Evolutionary conservation across 2,329 filamentous ascomycete species (phyloP).

Genomic region (Ophiostoma montium): DNA sequence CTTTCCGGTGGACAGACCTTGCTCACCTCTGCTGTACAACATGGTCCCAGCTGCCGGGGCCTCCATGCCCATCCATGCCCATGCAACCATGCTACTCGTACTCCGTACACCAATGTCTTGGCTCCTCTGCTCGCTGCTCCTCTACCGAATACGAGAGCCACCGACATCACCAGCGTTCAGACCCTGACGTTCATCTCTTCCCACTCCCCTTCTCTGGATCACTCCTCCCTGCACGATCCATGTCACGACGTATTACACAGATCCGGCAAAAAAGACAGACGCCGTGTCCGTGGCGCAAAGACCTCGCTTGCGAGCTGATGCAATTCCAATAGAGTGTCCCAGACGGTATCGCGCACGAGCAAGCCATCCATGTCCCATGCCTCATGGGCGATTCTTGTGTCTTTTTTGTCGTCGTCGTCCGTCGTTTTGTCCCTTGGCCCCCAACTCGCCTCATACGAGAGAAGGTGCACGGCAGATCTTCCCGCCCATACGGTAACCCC

Average conservation of each 20-base stretch:
- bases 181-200: background rate
- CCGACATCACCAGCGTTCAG: background rate
- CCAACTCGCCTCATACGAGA: no score
- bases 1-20: background rate
- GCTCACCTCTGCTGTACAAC: background rate
- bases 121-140: background rate
- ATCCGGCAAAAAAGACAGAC: no score
- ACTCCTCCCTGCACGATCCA: no score
- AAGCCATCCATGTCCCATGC: no score
- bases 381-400: no score
- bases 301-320: no score
- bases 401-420: no score
- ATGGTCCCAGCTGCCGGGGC: background rate
- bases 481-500: background rate
- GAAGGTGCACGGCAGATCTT: conserved; percentile 1
- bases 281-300: no score
- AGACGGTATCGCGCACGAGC: no score
- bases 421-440: no score
- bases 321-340: no score
- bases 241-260: no score
- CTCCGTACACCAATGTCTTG: background rate
- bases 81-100: background rate
- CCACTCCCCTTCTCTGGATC: background rate
- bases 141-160: background rate
- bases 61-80: background rate